Base-by-base conservation (phyloP, 106 monocot genomes). In the Acorus gramineus region DNA sequence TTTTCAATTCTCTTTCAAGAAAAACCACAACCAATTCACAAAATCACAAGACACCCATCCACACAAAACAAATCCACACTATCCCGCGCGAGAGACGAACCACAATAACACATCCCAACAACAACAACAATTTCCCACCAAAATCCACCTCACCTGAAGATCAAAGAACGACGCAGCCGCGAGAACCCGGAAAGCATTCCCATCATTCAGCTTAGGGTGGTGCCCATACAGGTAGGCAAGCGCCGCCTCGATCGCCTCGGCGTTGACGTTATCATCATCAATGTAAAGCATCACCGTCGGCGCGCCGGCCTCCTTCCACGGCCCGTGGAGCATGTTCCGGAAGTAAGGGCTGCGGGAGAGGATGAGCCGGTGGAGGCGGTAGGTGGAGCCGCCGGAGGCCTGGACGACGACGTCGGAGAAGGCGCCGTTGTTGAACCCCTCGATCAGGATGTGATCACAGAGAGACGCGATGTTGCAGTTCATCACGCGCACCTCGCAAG, bases 321-420 rank as follows among this genome's bases (percentile, higher is more conserved):
- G 98, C 60, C 98, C 98, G 73, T 98, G 85, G 52, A 98, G 87
- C 98, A 98, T 98, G 67, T 91, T 92, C 73, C 98, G 86, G 73
- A 95, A 95, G 71, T 95, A 95, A 53, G 95, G 79, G 74, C 95
- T 95, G 10, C 95, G 77, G n/a, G 95, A 95, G 11, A 95, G 84
- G 55, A 95, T 84, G 49, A 95, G 76, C 44, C 96, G 91, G 48
- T 98, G 96, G 65, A 98, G 87, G 45, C 52, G 78, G 76, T 87
- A 98, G 50, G 85, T 83, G 60, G 82, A 72, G 50, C 28, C 28
- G 1, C 87, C 96, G 87, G 91, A 83, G 50, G 83, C 87, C 64
- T 81, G 67, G 45, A 98, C 87, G 9, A 82, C 66, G 2, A 98
- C 87, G 60, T 98, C 96, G 48, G 85, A 98, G 70, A 91, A 98